phyloP scores from a whole-genome alignment of 768 basidiomycete species.

The Piloderma croceum region DNA sequence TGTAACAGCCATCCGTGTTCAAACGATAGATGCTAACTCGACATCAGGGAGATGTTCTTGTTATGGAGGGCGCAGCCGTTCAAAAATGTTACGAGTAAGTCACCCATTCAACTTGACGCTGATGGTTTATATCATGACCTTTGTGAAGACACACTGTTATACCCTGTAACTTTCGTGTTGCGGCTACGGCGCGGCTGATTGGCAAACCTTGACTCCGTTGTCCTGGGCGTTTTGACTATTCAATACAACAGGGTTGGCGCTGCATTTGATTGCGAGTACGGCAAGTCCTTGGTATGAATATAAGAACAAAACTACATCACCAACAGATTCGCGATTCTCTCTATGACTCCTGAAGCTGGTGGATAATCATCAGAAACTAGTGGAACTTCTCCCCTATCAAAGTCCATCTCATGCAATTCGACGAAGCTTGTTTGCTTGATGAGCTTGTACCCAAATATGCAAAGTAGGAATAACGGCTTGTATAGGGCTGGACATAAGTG shows the following conservation, averaged over 20 bases:
- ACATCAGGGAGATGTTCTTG: conserved; percentile 63
- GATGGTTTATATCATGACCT: conserved; percentile 9
- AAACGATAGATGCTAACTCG: too few relatives aligned
- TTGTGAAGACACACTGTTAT: conserved; percentile 63
- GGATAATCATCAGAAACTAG: background rate
- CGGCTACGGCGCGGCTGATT: conserved; percentile 72
- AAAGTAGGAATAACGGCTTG: conserved; percentile 10
- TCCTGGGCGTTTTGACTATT: conserved; percentile 19
- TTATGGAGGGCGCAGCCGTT: conserved; percentile 69
- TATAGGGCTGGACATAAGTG: background rate
- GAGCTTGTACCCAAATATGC: conserved; percentile 15
- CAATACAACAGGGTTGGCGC: conserved; percentile 7
- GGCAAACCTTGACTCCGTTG: conserved; percentile 22
- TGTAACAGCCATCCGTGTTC: too few relatives aligned
- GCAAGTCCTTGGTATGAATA: conserved; percentile 15
- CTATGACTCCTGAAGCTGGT: background rate
- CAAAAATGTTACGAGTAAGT: conserved; percentile 65
- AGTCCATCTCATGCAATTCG: conserved; percentile 7
- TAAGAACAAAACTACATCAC: background rate
- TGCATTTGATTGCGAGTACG: background rate
- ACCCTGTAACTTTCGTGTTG: conserved; percentile 71
- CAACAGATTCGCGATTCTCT: background rate
- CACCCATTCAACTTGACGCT: background rate
- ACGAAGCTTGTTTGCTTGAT: conserved; percentile 8
- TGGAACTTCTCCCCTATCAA: background rate